Evolutionary conservation across 352 stramenopile species (phyloP), one percentile per base, ranked within the genome.

Genomic region (Phytophthora capsici): DNA sequence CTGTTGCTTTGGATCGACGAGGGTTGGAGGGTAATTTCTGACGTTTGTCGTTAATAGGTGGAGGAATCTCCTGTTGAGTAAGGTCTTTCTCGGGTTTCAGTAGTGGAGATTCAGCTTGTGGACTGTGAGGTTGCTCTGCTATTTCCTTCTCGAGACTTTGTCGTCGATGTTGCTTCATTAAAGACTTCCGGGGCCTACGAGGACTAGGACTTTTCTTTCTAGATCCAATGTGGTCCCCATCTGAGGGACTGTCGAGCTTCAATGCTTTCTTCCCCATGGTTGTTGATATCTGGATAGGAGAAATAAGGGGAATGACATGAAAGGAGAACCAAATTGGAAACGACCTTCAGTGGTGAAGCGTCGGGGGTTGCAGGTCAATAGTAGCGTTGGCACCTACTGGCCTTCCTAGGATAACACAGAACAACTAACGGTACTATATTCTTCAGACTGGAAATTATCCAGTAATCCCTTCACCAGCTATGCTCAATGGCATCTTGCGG

Each of bases 91-190:
- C 40, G 16, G 55, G 62, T 19, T 73, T 43, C 13, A 90, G 55
- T 9, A 88, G 46, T 3, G 77, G 71, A 1, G 80, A 71, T 25
- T 86, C 74, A 6, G 65, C 73, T 13, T 69, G 53, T 5, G 78
- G 69, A 51, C 46, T 73, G 19, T 55, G 43, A 12, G 37, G 52
- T 57, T 61, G 22, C 0, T 64, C 50, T 8, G 44, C 12, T n/a
- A 49, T 13, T 54, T 66, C 52, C 38, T 48, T 44, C 28, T 52
- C 48, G 17, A 63, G 43, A 23, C 45, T 59, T 48, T 61, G 34
- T 49, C 25, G 38, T 47, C 60, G 60, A 45, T 70, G 66, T 20
- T 66, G 20, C 16, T 37, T 56, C 60, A 70, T 66, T 0, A 71
- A 13, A 3, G 66, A 74, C 32, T 70, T 74, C 28, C 49, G 48